Conservation (phyloP, 768 basidiomycete species). For the Mrakia blollopis region DNA sequence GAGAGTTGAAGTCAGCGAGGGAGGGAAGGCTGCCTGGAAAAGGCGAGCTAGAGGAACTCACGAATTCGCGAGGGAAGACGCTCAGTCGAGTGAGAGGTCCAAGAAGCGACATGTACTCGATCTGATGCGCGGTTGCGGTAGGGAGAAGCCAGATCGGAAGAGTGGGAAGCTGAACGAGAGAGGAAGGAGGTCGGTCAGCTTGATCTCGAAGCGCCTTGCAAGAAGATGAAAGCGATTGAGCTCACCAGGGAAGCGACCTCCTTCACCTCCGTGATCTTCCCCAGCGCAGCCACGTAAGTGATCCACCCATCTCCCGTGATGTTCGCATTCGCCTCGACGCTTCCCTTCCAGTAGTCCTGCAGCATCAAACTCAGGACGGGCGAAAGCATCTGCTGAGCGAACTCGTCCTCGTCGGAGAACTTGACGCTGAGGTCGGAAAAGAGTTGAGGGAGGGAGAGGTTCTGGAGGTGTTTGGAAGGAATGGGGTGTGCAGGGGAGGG, state of each 20-base stretch:
- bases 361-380: conserved; percentile 55
- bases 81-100: conserved; percentile 80
- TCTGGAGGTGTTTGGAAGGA: conserved; percentile 38
- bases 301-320: conserved; percentile 59
- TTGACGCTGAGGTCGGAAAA: conserved; percentile 62
- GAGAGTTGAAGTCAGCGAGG: not conserved
- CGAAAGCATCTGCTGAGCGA: conserved; percentile 66
- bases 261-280: conserved; percentile 74
- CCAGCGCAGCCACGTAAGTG: conserved; percentile 73
- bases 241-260: conserved; percentile 65
- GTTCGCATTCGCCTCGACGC: conserved; percentile 36
- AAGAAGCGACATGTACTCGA: conserved; percentile 57
- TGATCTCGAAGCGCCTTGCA: too few species aligned
- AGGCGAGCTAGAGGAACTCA: conserved; percentile 42
- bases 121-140: conserved; percentile 39
- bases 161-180: conserved; percentile 37
- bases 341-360: conserved; percentile 42
- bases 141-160: conserved; percentile 41
- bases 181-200: not conserved
- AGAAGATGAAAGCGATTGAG: not conserved
- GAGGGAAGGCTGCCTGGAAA: not conserved
- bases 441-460: conserved; percentile 70
- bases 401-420: conserved; percentile 59
- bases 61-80: conserved; percentile 85
- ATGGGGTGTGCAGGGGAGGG: conserved; percentile 55